Evolutionary conservation across 129 eudicot genomes (phyloP).

Genomic region (Chrysanthemum seticuspe): DNA sequence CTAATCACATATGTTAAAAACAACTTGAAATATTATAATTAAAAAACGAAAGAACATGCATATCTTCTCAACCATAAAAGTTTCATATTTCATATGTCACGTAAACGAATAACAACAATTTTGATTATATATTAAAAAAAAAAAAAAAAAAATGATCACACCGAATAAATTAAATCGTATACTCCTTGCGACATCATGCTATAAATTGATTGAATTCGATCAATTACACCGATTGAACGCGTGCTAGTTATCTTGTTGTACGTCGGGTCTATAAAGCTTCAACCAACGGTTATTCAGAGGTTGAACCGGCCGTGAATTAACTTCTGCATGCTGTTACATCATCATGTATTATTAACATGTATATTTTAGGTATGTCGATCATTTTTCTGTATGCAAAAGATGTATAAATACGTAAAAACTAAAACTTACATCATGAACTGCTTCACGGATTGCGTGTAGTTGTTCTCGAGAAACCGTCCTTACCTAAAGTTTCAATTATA

Average conservation of each 20-base stretch:
- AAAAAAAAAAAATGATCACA: not conserved
- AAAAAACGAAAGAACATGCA: not conserved
- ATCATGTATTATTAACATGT: not conserved
- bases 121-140: not conserved
- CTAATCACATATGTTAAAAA: not conserved
- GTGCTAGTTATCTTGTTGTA: not conserved
- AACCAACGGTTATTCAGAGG: constrained; percentile 34
- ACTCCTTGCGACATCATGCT: not conserved
- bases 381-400: not conserved
- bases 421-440: constrained; percentile 24
- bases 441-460: constrained; percentile 20
- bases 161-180: constrained; percentile 16
- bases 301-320: constrained; percentile 11
- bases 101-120: not conserved
- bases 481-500: constrained; percentile 1
- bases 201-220: not conserved
- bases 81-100: not conserved
- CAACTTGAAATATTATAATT: not conserved
- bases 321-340: constrained; percentile 20
- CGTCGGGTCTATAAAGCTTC: constrained; percentile 42
- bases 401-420: not conserved
- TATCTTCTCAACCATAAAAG: not conserved
- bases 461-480: constrained; percentile 25
- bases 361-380: not conserved
- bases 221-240: not conserved